Evolutionary conservation across 768 basidiomycete species (phyloP), one percentile per base, ranked within the genome.

Genomic region (Lactifluus subvellereus): DNA sequence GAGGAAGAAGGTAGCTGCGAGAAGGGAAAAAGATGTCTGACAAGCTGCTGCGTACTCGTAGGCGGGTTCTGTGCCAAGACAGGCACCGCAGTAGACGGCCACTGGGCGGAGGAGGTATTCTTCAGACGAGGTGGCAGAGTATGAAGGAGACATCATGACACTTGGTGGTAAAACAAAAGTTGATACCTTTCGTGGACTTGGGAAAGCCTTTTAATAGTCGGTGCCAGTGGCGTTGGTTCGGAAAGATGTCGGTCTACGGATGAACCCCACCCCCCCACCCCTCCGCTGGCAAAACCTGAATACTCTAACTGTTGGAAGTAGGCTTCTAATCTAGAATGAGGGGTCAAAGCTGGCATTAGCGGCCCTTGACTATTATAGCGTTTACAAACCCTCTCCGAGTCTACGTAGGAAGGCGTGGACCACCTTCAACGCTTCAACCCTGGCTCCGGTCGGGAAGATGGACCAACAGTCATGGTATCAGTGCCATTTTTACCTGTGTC

Each of bases 1-100:
- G 22, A 16, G 18, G 42, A 2, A 9, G 48, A 14, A 48, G 2
- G 14, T 27, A 5, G 16, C 1, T 14, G 37, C 13, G 37, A 40
- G 4, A 13, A 32, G 6, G 13, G 18, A 42, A 49, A 22, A 57
- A 11, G 2, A 45, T 38, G 53, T 79, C 89, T 67, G 65, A 91
- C 91, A 91, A 43, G 74, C 61, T 1, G 93, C 93, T 14, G 93
- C 91, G 20, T 77, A 73, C 30, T 78, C 74, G 71, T 83, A 94
- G 2, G 85, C 84, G 10, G 80, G 75, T 55, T 80, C 75, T 38
- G 76, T 82, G 30, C 94, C 93, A 0, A 79, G 69, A 0, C 85
- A 88, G 0, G 93, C 88, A 8, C 84, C 94, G 71, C 94, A 96
- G 69, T 89, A 94, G 6, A 94, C 91, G 3, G 88, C 86, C n/a